Conservation (phyloP, 441 rosid genomes). For the Brassica hybrid region DNA sequence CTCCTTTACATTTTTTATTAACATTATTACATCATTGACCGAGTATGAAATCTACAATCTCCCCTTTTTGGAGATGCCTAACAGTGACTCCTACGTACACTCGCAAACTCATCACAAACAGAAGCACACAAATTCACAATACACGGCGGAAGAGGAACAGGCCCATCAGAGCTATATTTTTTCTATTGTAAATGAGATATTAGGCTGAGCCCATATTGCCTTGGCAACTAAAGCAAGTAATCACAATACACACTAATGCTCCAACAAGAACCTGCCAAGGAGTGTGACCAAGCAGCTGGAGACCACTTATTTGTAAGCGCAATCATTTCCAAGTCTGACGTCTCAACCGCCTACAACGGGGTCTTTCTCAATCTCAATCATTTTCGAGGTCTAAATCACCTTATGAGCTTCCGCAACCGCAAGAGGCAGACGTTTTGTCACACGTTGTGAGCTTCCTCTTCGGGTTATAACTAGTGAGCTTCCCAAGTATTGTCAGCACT, state of each 20-base stretch:
- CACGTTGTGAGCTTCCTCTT: no score
- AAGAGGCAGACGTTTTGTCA: not conserved
- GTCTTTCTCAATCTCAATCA: not conserved
- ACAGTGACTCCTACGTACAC: not conserved
- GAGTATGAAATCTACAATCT: no score
- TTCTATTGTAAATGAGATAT: not conserved
- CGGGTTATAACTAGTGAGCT: no score
- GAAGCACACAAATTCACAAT: not conserved
- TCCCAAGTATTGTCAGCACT: not conserved
- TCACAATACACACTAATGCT: not conserved
- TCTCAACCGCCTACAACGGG: not conserved
- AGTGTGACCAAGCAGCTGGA: not conserved
- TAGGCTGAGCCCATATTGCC: not conserved
- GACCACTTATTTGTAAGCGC: not conserved
- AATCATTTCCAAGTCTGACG: slow-evolving; percentile 5
- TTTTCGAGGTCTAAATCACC: not conserved
- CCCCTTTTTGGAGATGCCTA: not conserved
- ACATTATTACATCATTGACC: no score
- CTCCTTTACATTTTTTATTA: no score
- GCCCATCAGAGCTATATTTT: not conserved
- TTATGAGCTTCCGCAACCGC: not conserved
- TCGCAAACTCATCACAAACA: not conserved
- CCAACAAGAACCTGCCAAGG: slow-evolving; percentile 7
- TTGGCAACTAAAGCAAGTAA: not conserved
- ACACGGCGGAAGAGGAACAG: not conserved